A percentile compares a stretch with the other conserved stretches of the same genome.
Evolutionary conservation across 768 basidiomycete species (phyloP).

Genomic region (Trametes gibbosa): DNA sequence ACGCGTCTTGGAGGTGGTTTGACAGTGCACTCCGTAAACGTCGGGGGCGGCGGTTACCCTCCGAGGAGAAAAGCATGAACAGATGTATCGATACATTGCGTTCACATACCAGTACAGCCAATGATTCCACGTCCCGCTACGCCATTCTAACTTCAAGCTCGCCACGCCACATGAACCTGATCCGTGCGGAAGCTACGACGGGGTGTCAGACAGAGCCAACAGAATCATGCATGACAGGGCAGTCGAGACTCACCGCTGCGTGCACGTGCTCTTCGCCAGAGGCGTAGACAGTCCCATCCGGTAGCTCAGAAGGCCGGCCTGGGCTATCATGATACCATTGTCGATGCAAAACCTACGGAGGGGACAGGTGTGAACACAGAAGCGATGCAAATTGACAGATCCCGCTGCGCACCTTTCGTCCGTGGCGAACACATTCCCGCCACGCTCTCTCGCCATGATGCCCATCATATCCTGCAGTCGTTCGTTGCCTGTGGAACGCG

Average conservation of each 20-base stretch:
- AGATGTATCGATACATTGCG: constrained; percentile 5
- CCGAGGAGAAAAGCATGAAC: too few species aligned
- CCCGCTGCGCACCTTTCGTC: constrained; percentile 74
- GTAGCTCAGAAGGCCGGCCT: constrained; percentile 89
- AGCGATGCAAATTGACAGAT: background rate
- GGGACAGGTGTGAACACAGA: background rate
- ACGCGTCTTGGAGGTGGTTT: too few species aligned
- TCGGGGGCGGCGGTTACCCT: too few species aligned
- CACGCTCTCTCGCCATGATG: constrained; percentile 90
- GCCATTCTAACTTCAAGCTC: constrained; percentile 47
- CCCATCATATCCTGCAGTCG: constrained; percentile 99
- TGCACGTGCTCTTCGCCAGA: constrained; percentile 79
- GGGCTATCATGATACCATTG: constrained; percentile 99
- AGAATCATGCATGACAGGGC: background rate
- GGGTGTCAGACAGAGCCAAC: background rate
- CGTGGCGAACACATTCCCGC: constrained; percentile 88
- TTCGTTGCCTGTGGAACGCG: constrained; percentile 65
- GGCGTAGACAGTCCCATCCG: constrained; percentile 87
- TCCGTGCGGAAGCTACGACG: constrained; percentile 84
- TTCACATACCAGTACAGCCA: background rate
- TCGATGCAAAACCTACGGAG: constrained; percentile 93
- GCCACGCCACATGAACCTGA: constrained; percentile 89
- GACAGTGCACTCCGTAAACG: too few species aligned
- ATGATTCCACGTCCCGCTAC: too few species aligned
- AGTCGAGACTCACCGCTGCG: constrained; percentile 67